These are phyloP conservation scores for Hericium rajendrae DNA, from an alignment of 768 basidiomycete species.

Conservation along the genomic window DNA sequence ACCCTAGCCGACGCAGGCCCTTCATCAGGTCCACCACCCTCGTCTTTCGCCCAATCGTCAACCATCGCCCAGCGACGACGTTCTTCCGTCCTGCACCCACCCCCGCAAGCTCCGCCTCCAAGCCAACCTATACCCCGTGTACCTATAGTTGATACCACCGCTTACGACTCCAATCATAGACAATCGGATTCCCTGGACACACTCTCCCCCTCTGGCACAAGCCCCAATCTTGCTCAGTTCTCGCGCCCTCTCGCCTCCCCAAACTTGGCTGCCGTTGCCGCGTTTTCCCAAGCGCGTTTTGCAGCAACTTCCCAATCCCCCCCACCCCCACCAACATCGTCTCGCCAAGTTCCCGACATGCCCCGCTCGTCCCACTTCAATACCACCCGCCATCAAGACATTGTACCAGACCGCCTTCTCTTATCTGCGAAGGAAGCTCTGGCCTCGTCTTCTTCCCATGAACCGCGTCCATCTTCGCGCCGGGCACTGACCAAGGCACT, in stretches of 20 bases:
- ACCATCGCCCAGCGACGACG: conserved; percentile 46
- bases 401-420: conserved; percentile 32
- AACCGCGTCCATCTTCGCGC: conserved; percentile 65
- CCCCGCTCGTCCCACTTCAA: conserved; percentile 34
- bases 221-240: conserved; percentile 10
- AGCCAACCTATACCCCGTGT: conserved; percentile 65
- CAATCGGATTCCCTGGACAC: conserved; percentile 15
- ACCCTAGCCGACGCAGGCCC: conserved; percentile 14
- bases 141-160: conserved; percentile 29
- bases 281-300: conserved; percentile 46
- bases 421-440: conserved; percentile 32
- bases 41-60: conserved; percentile 20
- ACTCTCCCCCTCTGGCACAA: conserved; percentile 12
- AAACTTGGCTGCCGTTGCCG: conserved; percentile 42
- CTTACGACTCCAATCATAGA: conserved; percentile 17
- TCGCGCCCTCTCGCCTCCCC: conserved; percentile 14
- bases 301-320: conserved; percentile 18
- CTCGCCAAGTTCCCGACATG: conserved; percentile 48
- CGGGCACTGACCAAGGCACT: conserved; percentile 79
- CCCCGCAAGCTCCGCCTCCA: conserved; percentile 65
- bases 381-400: conserved; percentile 26
- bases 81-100: conserved; percentile 52
- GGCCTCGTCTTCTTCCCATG: conserved; percentile 34
- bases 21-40: conserved; percentile 22
- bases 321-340: conserved; percentile 25